These are phyloP conservation scores for Pythium plurisporium DNA, from an alignment of 352 stramenopile species.

Conservation along the genomic window DNA sequence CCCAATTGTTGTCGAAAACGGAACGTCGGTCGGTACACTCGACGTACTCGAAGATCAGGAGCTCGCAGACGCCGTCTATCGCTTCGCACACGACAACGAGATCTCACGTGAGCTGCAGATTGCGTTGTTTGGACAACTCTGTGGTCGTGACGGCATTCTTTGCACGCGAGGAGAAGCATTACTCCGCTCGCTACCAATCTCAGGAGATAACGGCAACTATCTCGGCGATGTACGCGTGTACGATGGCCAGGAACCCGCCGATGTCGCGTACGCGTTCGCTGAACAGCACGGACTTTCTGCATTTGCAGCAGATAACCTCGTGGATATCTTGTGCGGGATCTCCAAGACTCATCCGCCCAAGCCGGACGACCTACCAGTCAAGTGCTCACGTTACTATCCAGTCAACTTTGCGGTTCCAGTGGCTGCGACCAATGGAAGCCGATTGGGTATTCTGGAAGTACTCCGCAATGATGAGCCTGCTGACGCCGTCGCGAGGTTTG, in stretches of 20 bases:
- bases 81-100: constrained; percentile 47
- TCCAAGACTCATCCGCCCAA: constrained; percentile 11
- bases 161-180: constrained; percentile 61
- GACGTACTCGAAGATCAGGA: constrained; percentile 62
- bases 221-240: constrained; percentile 53
- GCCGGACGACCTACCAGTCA: constrained; percentile 20
- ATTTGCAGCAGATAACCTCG: constrained; percentile 32
- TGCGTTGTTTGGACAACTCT: constrained; percentile 53
- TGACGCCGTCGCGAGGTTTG: constrained; percentile 69
- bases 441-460: constrained; percentile 59
- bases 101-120: constrained; percentile 42
- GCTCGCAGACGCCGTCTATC: constrained; percentile 58
- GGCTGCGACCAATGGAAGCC: constrained; percentile 50
- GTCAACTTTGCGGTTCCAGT: constrained; percentile 58
- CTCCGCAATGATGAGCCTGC: constrained; percentile 61
- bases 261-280: constrained; percentile 67
- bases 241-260: constrained; percentile 68
- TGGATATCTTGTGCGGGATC: constrained; percentile 50
- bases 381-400: constrained; percentile 55
- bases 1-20: constrained; percentile 49
- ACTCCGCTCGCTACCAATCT: constrained; percentile 42
- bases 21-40: constrained; percentile 30
- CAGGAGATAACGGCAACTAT: constrained; percentile 21
- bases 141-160: constrained; percentile 40
- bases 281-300: constrained; percentile 39